These are phyloP conservation scores for Apiospora malaysiana DNA, from an alignment of 2,329 filamentous ascomycete genomes.

Conservation along the genomic window DNA sequence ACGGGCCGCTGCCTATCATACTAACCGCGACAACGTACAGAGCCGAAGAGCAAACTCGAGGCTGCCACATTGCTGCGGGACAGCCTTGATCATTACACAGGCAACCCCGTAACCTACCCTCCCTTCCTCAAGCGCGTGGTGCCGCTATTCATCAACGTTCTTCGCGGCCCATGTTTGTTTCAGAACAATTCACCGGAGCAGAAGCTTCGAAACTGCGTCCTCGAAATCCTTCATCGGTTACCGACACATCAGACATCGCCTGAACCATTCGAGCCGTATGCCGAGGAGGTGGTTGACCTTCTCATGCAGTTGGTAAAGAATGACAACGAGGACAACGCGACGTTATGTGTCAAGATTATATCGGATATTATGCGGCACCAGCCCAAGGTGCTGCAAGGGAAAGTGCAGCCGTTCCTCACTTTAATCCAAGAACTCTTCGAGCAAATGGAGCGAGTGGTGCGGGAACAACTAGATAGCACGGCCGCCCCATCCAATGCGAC, in stretches of 20 bases:
- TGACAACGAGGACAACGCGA: conserved; percentile 98
- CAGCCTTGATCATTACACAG: conserved; percentile 86
- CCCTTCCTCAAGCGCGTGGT: conserved; percentile 86
- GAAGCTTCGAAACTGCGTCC: conserved; percentile 90
- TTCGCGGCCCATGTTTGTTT: conserved; percentile 88
- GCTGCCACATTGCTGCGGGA: conserved; percentile 88
- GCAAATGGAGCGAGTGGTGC: conserved; percentile 92
- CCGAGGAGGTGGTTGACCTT: conserved; percentile 85
- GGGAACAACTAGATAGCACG: conserved; percentile 89
- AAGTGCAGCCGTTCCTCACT: conserved; percentile 87
- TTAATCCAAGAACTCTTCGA: conserved; percentile 96
- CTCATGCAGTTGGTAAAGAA: conserved; percentile 86
- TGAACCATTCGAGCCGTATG: conserved; percentile 87
- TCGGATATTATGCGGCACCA: conserved; percentile 97
- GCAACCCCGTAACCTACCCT: conserved; percentile 73
- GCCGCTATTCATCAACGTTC: conserved; percentile 84
- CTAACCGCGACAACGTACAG: conserved; percentile 50
- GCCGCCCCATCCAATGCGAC: conserved; percentile 58
- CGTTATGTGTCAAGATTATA: conserved; percentile 97
- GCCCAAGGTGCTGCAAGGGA: conserved; percentile 75
- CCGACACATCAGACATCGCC: conserved; percentile 72
- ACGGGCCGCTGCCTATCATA: conserved; percentile 25
- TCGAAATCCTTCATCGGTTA: conserved; percentile 93
- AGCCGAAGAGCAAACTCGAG: conserved; percentile 80
- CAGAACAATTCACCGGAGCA: conserved; percentile 90